Percentiles rank a stretch among this genome's conserved stretches.
Conservation (phyloP, 495 filamentous ascomycete genomes). For the Penicillium cosmopolitanum region DNA sequence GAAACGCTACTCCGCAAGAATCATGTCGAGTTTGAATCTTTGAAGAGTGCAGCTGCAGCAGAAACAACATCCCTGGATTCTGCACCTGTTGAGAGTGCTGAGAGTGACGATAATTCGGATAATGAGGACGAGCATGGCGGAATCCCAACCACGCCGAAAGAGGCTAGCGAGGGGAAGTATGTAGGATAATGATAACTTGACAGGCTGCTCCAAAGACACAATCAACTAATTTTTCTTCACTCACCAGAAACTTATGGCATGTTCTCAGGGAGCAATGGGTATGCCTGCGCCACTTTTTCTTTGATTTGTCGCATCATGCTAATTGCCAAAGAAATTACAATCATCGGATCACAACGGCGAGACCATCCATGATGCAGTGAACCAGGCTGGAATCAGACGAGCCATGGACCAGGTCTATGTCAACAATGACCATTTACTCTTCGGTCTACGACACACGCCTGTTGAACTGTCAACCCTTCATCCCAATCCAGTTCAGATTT, state of each 20-base stretch:
- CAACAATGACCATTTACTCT: constrained; percentile 50
- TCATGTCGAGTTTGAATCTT: constrained; percentile 54
- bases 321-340: not conserved
- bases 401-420: constrained; percentile 47
- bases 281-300: not conserved
- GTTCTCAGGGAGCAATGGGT: constrained; percentile 1
- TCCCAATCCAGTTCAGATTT: constrained; percentile 46
- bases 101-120: constrained; percentile 26
- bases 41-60: constrained; percentile 40
- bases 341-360: constrained; percentile 13
- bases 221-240: too few species aligned
- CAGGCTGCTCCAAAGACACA: not conserved
- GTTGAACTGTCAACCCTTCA: constrained; percentile 53
- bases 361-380: constrained; percentile 31
- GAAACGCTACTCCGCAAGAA: constrained; percentile 56
- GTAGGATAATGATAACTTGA: constrained; percentile 19
- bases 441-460: constrained; percentile 43
- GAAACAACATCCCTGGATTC: constrained; percentile 9
- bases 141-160: constrained; percentile 33
- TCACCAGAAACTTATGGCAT: not conserved
- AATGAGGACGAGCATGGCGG: constrained; percentile 2
- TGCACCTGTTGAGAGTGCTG: not conserved
- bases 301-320: not conserved
- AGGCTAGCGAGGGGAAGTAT: constrained; percentile 46
- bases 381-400: constrained; percentile 39